These are phyloP conservation scores for Talaromyces islandicus DNA, from an alignment of 2,329 filamentous ascomycete species.

Conservation along the genomic window DNA sequence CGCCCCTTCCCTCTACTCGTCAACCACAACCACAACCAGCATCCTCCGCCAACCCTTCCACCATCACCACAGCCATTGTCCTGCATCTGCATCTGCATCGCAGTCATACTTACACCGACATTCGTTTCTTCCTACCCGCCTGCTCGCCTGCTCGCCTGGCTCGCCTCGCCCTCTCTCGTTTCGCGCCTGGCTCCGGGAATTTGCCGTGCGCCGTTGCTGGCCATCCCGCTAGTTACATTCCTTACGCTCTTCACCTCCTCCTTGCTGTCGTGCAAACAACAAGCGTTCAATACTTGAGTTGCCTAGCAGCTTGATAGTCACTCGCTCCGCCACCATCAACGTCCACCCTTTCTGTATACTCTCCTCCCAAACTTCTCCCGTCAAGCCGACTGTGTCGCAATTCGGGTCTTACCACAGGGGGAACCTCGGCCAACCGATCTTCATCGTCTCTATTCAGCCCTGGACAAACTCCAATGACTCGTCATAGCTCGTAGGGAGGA, in stretches of 20 bases:
- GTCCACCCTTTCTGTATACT: not conserved
- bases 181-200: not conserved
- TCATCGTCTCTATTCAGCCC: not conserved
- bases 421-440: not conserved
- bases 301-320: not conserved
- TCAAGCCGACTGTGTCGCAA: not conserved
- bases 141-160: not conserved
- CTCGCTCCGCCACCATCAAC: not conserved
- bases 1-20: not conserved
- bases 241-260: constrained; percentile 5
- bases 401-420: not conserved
- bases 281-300: not conserved
- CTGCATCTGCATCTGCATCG: not conserved
- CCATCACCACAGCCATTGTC: not conserved
- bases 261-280: not conserved
- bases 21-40: not conserved
- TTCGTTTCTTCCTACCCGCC: constrained; percentile 5
- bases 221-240: constrained; percentile 12
- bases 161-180: not conserved
- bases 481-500: constrained; percentile 1
- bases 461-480: constrained; percentile 5
- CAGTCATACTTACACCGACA: not conserved
- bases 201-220: not conserved
- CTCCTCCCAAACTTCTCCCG: not conserved
- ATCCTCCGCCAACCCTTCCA: not conserved